Conservation (phyloP, 2,329 filamentous ascomycete species). For the Colletotrichum truncatum region DNA sequence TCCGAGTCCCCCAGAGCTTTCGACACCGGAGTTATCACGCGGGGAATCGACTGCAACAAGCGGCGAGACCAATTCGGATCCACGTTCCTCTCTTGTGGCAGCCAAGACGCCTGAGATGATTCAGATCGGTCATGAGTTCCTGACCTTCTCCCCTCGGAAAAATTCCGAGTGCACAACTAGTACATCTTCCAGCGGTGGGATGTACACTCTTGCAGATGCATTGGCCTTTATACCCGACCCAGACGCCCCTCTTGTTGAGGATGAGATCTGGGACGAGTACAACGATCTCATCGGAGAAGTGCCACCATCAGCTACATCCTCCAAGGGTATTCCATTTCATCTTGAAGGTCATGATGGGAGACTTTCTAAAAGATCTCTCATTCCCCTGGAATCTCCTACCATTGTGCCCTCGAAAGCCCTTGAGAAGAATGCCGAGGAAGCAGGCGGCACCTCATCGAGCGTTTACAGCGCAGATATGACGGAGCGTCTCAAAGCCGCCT, state of each 20-base stretch:
- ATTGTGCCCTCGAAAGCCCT: slow-evolving; percentile 36
- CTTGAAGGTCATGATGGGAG: slow-evolving; percentile 58
- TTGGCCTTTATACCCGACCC: slow-evolving; percentile 73
- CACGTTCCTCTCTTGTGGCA: slow-evolving; percentile 40
- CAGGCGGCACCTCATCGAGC: slow-evolving; percentile 54
- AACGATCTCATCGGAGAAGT: slow-evolving; percentile 83
- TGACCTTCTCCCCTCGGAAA: slow-evolving; percentile 78
- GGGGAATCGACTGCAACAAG: slow-evolving; percentile 46
- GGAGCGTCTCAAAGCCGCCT: slow-evolving; percentile 59
- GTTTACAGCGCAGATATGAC: slow-evolving; percentile 65
- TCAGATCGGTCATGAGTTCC: slow-evolving; percentile 67
- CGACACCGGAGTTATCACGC: slow-evolving; percentile 48
- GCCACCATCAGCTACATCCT: slow-evolving; percentile 63
- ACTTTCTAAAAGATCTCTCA: slow-evolving; percentile 43
- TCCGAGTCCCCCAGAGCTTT: slow-evolving; percentile 52
- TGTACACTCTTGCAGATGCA: slow-evolving; percentile 66
- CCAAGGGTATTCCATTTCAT: slow-evolving; percentile 64
- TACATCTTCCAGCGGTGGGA: slow-evolving; percentile 65
- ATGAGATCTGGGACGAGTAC: slow-evolving; percentile 95
- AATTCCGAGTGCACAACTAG: slow-evolving; percentile 68
- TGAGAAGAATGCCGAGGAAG: slow-evolving; percentile 8
- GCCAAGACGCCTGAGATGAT: slow-evolving; percentile 41
- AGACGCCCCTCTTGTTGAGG: slow-evolving; percentile 73
- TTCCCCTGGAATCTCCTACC: slow-evolving; percentile 58
- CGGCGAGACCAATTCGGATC: slow-evolving; percentile 40